phyloP scores from a whole-genome alignment of 192 early-diverging fungal species.

The Kickxella alabastrina region DNA sequence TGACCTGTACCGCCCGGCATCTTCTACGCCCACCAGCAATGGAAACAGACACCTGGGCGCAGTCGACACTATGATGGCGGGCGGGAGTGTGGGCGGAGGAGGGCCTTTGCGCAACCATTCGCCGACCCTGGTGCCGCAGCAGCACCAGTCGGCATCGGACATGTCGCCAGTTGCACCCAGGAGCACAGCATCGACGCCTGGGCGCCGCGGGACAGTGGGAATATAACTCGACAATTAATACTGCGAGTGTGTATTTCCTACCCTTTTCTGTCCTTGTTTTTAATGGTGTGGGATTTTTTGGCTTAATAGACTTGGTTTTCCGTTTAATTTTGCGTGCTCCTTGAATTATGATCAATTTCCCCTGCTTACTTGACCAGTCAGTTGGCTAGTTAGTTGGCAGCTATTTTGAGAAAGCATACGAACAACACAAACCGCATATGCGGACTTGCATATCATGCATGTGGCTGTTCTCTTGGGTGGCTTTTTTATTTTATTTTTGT shows the following conservation, averaged over 20 bases:
- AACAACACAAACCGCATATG: too few relatives aligned
- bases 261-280: not conserved
- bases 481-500: too few relatives aligned
- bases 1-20: constrained; percentile 40
- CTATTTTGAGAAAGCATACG: too few relatives aligned
- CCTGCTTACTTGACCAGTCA: too few relatives aligned
- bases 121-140: constrained; percentile 10
- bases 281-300: not conserved
- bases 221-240: too few relatives aligned
- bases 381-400: too few relatives aligned
- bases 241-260: not conserved
- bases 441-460: too few relatives aligned
- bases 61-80: not conserved
- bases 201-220: constrained; percentile 34
- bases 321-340: too few relatives aligned
- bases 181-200: constrained; percentile 47
- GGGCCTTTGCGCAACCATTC: constrained; percentile 17
- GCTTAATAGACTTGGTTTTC: not conserved
- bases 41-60: constrained; percentile 10
- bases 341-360: too few relatives aligned
- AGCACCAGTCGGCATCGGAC: not conserved
- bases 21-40: constrained; percentile 30
- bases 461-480: too few relatives aligned
- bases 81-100: not conserved
- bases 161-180: constrained; percentile 41